Percentiles rank a stretch among this genome's conserved stretches.
These are phyloP conservation scores for Metschnikowia arizonensis DNA, from an alignment of 805 yeast genomes.

Conservation along the genomic window DNA sequence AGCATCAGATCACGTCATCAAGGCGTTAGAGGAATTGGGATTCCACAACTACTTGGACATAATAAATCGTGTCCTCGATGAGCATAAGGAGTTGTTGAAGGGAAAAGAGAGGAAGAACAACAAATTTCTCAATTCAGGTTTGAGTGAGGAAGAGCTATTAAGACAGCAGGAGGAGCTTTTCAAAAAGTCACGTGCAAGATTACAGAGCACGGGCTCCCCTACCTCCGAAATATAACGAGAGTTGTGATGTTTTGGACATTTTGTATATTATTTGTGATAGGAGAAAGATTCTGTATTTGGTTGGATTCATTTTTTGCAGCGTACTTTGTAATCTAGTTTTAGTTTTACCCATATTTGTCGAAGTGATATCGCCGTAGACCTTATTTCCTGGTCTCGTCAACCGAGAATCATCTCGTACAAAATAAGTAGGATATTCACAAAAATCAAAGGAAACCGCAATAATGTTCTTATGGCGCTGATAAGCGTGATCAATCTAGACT, in stretches of 20 bases:
- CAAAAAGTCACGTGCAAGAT: conserved; percentile 65
- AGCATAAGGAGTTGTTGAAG: conserved; percentile 84
- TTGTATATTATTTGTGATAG: conserved; percentile 15
- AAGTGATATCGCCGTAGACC: not conserved
- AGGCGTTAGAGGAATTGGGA: conserved; percentile 83
- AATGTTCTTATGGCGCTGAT: conserved; percentile 74
- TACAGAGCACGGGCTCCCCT: conserved; percentile 37
- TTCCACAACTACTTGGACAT: conserved; percentile 81
- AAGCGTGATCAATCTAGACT: conserved; percentile 56
- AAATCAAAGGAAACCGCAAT: conserved; percentile 69
- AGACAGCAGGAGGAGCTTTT: conserved; percentile 91
- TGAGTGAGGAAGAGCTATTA: conserved; percentile 86
- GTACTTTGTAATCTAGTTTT: too few relatives aligned
- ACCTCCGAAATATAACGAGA: conserved; percentile 15
- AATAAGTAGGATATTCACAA: conserved; percentile 61
- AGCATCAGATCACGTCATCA: conserved; percentile 92
- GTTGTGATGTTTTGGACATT: conserved; percentile 6
- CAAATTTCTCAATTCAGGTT: conserved; percentile 88
- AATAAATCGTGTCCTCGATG: conserved; percentile 71
- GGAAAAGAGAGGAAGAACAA: conserved; percentile 87
- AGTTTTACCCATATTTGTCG: too few relatives aligned
- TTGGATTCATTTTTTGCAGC: not conserved
- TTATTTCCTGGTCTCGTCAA: conserved; percentile 19
- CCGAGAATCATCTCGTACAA: conserved; percentile 68
- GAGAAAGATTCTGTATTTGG: conserved; percentile 7